Base-by-base conservation (phyloP, 768 basidiomycete species). In the Russula ochroleuca region DNA sequence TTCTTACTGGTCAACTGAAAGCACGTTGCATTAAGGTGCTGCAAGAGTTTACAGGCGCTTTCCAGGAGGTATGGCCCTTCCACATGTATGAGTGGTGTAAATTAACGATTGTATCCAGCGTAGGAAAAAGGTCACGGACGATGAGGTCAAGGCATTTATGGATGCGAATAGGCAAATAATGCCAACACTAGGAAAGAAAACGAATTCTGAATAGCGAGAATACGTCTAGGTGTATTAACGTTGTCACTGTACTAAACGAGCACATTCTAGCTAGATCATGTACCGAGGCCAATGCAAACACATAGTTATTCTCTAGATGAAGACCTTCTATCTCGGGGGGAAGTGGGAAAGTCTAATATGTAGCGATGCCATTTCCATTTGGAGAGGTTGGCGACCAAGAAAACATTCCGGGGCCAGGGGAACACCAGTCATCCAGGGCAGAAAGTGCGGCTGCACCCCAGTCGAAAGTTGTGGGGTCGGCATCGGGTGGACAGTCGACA, bases 1-100 rank as follows among this genome's bases (percentile, higher is more conserved):
- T 99, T 59, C 80, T 97, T 57, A 97, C 95, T 0, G 93, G 93
- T 6, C 87, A 98, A 73, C 77, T 99, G 69, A 99, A 99, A 78
- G 86, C 85, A 14, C 85, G 79, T 73, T 96, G 93, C 71, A 98
- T 98, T 64, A 81, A 84, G 59, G 68, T 87, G 55, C 73, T 99
- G 14, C 94, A 97, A 73, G 77, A 81, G 23, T 91, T 97, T 60
- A 90, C 98, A 37, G 82, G 81, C 52, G 82, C 80, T 2, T 98
- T 98, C 80, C 97, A 98, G 77, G 88, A 82, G 71, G 88, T 88
- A 65, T 5, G 13, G 11, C 40, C 11, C 6, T 64, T 25, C 43
- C 13, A 41, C n/a, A 31, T 25, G 64, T 48, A 19, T 59, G 55
- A 49, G 35, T 9, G 19, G 5, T 47, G 47, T 56, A 33, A 40